A percentile compares a stretch with the other conserved stretches of the same genome.
phyloP scores from a whole-genome alignment of 1,139 yeast species.

The Sugiyamaella novakii region DNA sequence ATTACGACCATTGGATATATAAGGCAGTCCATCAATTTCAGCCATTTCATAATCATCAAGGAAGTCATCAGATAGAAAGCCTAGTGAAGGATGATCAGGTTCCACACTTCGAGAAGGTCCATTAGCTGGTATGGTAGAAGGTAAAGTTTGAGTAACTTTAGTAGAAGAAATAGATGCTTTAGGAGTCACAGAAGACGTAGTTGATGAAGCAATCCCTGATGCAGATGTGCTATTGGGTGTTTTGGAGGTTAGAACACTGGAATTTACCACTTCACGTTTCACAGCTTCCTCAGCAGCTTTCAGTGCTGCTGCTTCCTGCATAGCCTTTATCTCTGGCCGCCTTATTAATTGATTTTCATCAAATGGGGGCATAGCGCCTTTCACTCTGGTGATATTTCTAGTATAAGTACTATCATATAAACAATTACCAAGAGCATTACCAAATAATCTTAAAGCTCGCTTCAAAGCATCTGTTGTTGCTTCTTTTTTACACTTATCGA shows the following conservation, averaged over 20 bases:
- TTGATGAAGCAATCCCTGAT: background rate
- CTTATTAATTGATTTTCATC: conserved; percentile 27
- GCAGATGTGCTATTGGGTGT: background rate
- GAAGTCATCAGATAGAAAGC: conserved; percentile 22
- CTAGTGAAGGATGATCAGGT: background rate
- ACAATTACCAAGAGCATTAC: conserved; percentile 76
- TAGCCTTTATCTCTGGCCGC: conserved; percentile 25
- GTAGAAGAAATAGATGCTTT: background rate
- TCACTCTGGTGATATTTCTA: conserved; percentile 53
- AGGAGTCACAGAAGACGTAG: background rate
- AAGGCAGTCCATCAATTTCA: conserved; percentile 26
- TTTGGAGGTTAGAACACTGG: background rate
- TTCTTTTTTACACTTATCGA: conserved; percentile 74
- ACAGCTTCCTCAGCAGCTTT: conserved; percentile 3
- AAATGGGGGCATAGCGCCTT: conserved; percentile 24
- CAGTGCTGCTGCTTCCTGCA: conserved; percentile 17
- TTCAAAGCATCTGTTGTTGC: conserved; percentile 79
- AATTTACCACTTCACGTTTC: background rate
- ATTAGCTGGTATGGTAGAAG: conserved; percentile 4
- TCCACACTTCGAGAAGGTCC: background rate
- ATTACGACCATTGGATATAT: conserved; percentile 4
- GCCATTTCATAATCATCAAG: conserved; percentile 28
- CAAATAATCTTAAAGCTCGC: conserved; percentile 74
- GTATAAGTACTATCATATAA: conserved; percentile 63
- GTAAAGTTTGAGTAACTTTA: conserved; percentile 1